Conservation (phyloP, 352 stramenopile species). For the Phytophthora gonapodyides region DNA sequence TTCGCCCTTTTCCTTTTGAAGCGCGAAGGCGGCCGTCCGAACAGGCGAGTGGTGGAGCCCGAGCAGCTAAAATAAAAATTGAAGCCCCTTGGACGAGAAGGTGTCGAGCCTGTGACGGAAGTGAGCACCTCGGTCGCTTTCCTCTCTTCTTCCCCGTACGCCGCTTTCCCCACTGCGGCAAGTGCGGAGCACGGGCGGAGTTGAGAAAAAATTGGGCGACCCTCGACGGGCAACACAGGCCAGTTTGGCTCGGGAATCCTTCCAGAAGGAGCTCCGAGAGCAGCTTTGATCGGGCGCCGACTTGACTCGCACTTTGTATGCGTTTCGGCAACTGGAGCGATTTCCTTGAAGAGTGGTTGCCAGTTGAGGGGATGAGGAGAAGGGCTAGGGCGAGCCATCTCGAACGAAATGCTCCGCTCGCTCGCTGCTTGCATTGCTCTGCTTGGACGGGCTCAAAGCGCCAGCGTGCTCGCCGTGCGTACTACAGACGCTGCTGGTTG, state of each 20-base stretch:
- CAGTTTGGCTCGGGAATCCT: conserved; percentile 13
- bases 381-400: conserved; percentile 14
- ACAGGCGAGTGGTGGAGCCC: conserved; percentile 8
- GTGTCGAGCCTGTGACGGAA: conserved; percentile 23
- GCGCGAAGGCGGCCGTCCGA: conserved; percentile 20
- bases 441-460: too few relatives aligned
- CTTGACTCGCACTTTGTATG: conserved; percentile 11
- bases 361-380: background rate
- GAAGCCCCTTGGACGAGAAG: conserved; percentile 17
- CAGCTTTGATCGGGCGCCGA: too few relatives aligned
- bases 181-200: background rate
- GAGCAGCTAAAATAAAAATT: conserved; percentile 18
- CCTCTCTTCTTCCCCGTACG: conserved; percentile 31
- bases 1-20: conserved; percentile 48
- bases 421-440: background rate
- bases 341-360: conserved; percentile 21
- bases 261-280: too few relatives aligned
- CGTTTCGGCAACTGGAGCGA: conserved; percentile 2
- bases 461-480: too few relatives aligned
- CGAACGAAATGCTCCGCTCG: conserved; percentile 13
- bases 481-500: too few relatives aligned
- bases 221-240: conserved; percentile 18
- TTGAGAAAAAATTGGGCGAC: conserved; percentile 22
- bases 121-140: conserved; percentile 15
- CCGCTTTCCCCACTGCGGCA: conserved; percentile 36